These are phyloP conservation scores for Metschnikowia gelsemii DNA, from an alignment of 805 yeast species.

Conservation along the genomic window DNA sequence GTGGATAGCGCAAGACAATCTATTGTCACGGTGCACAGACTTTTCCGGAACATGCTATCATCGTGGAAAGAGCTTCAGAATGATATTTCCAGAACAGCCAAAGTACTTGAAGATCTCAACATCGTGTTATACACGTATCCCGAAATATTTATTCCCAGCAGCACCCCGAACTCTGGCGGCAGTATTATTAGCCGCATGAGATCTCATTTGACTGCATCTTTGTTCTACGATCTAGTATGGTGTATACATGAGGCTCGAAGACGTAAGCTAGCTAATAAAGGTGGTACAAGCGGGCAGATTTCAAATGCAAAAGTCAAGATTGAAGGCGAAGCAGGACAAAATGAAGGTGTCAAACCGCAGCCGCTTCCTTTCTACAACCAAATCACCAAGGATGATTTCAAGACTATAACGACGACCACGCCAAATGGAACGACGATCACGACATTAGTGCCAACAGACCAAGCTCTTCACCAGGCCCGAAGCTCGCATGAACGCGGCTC, in stretches of 20 bases:
- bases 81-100: slow-evolving; percentile 89
- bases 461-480: slow-evolving; percentile 63
- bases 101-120: slow-evolving; percentile 83
- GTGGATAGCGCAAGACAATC: slow-evolving; percentile 90
- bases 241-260: slow-evolving; percentile 92
- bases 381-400: slow-evolving; percentile 84
- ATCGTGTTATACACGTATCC: slow-evolving; percentile 86
- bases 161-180: slow-evolving; percentile 24
- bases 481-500: slow-evolving; percentile 58
- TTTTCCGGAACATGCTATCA: slow-evolving; percentile 81
- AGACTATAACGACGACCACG: slow-evolving; percentile 78
- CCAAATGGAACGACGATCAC: slow-evolving; percentile 93
- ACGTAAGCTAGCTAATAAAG: slow-evolving; percentile 44
- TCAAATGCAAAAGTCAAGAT: slow-evolving; percentile 8
- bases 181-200: slow-evolving; percentile 81
- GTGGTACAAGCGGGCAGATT: no score
- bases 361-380: slow-evolving; percentile 91
- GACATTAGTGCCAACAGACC: slow-evolving; percentile 82
- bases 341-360: slow-evolving; percentile 41
- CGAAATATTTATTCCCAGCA: slow-evolving; percentile 56
- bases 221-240: slow-evolving; percentile 91
- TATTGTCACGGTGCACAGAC: slow-evolving; percentile 86
- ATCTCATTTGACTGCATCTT: slow-evolving; percentile 85
- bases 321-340: slow-evolving; percentile 4
- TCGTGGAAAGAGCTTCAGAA: slow-evolving; percentile 91